Percentiles rank a stretch among this genome's conserved stretches.
These are phyloP conservation scores for Melanomma pulvis-pyrius DNA, from an alignment of 495 filamentous ascomycete genomes.

Conservation along the genomic window DNA sequence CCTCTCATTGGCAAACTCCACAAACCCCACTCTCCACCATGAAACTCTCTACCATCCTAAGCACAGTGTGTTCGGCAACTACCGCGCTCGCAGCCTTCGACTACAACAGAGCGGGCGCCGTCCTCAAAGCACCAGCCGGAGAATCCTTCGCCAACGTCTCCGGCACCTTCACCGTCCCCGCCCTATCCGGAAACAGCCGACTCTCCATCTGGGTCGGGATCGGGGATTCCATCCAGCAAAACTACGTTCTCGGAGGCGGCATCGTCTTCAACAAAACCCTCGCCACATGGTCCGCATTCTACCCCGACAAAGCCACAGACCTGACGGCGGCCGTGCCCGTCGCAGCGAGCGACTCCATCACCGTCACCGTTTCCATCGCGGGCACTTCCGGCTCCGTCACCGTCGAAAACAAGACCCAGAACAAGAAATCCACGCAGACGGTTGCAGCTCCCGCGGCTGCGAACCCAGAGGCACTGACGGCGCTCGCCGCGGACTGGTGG, in stretches of 20 bases:
- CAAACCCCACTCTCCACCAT: not conserved
- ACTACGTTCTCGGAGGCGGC: constrained; percentile 20
- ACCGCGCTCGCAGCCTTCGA: constrained; percentile 17
- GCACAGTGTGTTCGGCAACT: not conserved
- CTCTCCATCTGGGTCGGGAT: constrained; percentile 28
- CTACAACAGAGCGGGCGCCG: constrained; percentile 16
- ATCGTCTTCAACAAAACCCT: constrained; percentile 10
- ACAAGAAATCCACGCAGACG: constrained; percentile 8
- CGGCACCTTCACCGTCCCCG: constrained; percentile 27
- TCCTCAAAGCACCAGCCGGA: constrained; percentile 22
- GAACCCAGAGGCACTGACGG: not conserved
- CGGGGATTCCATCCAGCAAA: constrained; percentile 14
- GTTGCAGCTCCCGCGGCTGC: constrained; percentile 1
- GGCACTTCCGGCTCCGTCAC: constrained; percentile 5
- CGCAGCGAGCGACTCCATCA: constrained; percentile 11
- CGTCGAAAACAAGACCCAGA: constrained; percentile 28
- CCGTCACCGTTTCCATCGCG: constrained; percentile 8
- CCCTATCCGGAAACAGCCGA: constrained; percentile 2
- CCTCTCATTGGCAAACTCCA: not conserved
- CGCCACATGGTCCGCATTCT: constrained; percentile 6
- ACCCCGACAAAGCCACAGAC: constrained; percentile 2
- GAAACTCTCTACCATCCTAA: constrained; percentile 8
- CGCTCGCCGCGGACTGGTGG: constrained; percentile 19
- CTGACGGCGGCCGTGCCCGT: constrained; percentile 11
- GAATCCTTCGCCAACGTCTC: constrained; percentile 20